Evolutionary conservation across 345 rosid species (phyloP).

Genomic region (Aegle marmelos): DNA sequence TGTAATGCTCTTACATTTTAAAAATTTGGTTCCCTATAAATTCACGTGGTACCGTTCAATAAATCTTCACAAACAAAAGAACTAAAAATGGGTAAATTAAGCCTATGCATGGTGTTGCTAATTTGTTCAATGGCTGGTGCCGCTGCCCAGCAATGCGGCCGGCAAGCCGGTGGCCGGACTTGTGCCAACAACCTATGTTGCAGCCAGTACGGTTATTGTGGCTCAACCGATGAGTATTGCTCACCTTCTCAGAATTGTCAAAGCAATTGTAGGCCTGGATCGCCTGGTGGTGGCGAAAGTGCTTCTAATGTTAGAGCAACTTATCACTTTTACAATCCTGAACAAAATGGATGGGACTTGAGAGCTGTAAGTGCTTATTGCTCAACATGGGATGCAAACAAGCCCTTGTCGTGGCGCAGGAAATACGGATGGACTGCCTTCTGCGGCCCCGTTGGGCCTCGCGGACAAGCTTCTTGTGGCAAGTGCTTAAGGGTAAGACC

Average conservation of each 20-base stretch:
- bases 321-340: conserved; percentile 49
- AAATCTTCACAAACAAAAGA: not conserved
- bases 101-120: not conserved
- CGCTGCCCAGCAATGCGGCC: not conserved
- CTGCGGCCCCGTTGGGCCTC: conserved; percentile 55
- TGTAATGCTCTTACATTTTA: no score
- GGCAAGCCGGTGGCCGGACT: conserved; percentile 27
- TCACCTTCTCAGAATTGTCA: conserved; percentile 17
- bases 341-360: conserved; percentile 47
- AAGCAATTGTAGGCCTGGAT: conserved; percentile 24
- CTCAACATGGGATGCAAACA: conserved; percentile 61
- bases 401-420: conserved; percentile 54
- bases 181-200: conserved; percentile 23
- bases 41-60: not conserved
- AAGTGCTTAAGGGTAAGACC: conserved; percentile 45
- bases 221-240: conserved; percentile 26
- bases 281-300: conserved; percentile 8
- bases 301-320: conserved; percentile 63
- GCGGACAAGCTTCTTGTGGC: conserved; percentile 63
- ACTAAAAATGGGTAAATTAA: not conserved
- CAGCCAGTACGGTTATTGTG: conserved; percentile 25
- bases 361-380: conserved; percentile 53
- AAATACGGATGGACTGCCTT: conserved; percentile 71
- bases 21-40: not conserved
- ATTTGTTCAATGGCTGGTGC: not conserved